Evolutionary conservation across 805 yeast species (phyloP), one percentile per base, ranked within the genome.

Genomic region (Yamadazyma philogaea): DNA sequence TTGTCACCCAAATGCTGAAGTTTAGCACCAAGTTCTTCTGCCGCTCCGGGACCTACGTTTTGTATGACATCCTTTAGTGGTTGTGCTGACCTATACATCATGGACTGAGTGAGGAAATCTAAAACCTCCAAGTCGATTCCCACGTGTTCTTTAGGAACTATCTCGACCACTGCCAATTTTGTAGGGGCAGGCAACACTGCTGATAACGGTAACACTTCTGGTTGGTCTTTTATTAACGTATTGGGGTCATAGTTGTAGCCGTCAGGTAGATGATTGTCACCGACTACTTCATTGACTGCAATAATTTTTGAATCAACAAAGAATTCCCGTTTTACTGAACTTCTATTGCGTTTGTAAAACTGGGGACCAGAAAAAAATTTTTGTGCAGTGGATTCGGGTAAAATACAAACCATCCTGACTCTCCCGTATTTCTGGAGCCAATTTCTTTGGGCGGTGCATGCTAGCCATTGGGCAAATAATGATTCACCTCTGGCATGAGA

Each of bases 31-130:
- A 70, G 72, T 47, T 76, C 82, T 2, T 75, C 81, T 2, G 58
- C 68, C 0, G 93, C 96, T 2, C 96, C 97, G 1, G 95, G 90
- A 0, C 96, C 96, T 7, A 91, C 61, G 16, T 77, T 68, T 11
- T 69, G 63, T 1, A 84, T 48, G 2, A 77, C 66, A 16, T 74
- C 77, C 0, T 48, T 42, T 8, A 82, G 55, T 63, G 8, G 67
- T 56, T 36, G 47, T 12, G 45, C 34, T 19, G 68, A 65, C 24
- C 73, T 59, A 16, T 79, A 67, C 66, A 82, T 72, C 30, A 87
- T 56, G 52, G 76, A 77, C 52, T 78, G 82, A 14, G 83, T 68
- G 12, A 89, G 79, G 50, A 78, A 79, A 45, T 87, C 93, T 66
- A 84, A 75, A 37, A 76, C 75, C 39, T 78, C 84, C 14, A 81